Evolutionary conservation across 495 filamentous ascomycete genomes (phyloP).

Genomic region (Lentithecium fluviatile): DNA sequence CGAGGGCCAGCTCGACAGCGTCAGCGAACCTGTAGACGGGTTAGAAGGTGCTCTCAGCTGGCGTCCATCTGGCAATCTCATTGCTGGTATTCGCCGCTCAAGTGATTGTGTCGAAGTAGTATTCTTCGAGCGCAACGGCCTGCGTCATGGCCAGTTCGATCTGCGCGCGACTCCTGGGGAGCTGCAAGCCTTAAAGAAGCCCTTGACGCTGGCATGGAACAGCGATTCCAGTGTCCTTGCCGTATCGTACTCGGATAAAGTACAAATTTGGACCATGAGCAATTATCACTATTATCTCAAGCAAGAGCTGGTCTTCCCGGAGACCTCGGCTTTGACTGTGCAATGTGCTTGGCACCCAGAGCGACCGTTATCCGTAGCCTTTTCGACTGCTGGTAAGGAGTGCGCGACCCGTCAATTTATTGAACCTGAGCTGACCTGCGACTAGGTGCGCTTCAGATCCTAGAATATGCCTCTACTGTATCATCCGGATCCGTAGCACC

Average conservation of each 20-base stretch:
- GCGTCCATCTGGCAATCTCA: slow-evolving; percentile 85
- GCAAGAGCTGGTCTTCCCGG: slow-evolving; percentile 60
- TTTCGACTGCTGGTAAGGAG: slow-evolving; percentile 14
- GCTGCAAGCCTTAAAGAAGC: slow-evolving; percentile 52
- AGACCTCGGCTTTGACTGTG: not conserved
- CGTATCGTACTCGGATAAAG: slow-evolving; percentile 66
- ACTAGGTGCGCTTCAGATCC: slow-evolving; percentile 52
- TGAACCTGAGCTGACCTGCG: not conserved
- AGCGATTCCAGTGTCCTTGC: slow-evolving; percentile 87
- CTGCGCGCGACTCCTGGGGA: slow-evolving; percentile 64
- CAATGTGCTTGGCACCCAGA: slow-evolving; percentile 74
- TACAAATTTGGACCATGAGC: slow-evolving; percentile 94
- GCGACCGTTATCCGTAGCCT: slow-evolving; percentile 64
- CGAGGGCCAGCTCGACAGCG: slow-evolving; percentile 85
- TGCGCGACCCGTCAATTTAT: not conserved
- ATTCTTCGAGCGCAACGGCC: slow-evolving; percentile 94
- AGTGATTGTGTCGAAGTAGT: slow-evolving; percentile 73
- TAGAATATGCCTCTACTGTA: slow-evolving; percentile 70
- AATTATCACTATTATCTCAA: slow-evolving; percentile 99
- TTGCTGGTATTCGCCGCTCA: slow-evolving; percentile 76
- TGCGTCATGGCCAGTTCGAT: slow-evolving; percentile 88
- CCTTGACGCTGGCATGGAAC: slow-evolving; percentile 79
- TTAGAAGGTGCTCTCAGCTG: slow-evolving; percentile 85
- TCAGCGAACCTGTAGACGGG: slow-evolving; percentile 89
- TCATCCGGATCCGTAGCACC: slow-evolving; percentile 63